Evolutionary conservation across 1,284 basidiomycete species (phyloP), one percentile per base, ranked within the genome.

Genomic region (Coniferiporia sulphurascens): DNA sequence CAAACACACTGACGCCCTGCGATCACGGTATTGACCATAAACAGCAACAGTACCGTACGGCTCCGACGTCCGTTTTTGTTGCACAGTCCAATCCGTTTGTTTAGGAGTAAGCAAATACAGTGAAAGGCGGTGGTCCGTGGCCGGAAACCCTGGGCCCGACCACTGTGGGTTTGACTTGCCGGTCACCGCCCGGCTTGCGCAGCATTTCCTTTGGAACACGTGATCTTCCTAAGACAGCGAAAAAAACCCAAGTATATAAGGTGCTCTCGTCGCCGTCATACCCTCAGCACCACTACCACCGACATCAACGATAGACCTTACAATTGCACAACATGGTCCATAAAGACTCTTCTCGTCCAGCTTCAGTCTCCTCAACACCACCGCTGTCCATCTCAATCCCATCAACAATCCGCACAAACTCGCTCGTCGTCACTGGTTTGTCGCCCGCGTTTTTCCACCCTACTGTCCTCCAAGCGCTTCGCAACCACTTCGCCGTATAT

Each of bases 401-500:
- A 4, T 36, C 48, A 1, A 63, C 56, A 12, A 56, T 52, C 49
- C 66, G 70, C 5, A 89, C 89, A 13, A 91, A 92, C 69, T 86
- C 89, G 1, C 74, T 91, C 46, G 77, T 87, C 27, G 77, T 91
- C 48, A 82, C 89, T 1, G 76, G 80, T 0, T 72, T 91, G 1
- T 85, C 87, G 9, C 79, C 74, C 58, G 72, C 77, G 1, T 87
- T 93, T 75, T 95, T 83, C 75, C 74, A 86, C 46, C 84, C 87
- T 1, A 65, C 79, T 0, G 79, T 92, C 51, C 77, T 93, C 15
- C 71, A 79, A n/a, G 79, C 88, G 4, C 76, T 95, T 32, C 79
- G 76, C 48, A 72, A 77, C 17, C 86, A 93, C 67, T 95, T 95
- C 68, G 76, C 76, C 4, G 70, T 77, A 0, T 93, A 86, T 68